Conservation (phyloP, 768 basidiomycete genomes). For the Tephrocybe rancida region DNA sequence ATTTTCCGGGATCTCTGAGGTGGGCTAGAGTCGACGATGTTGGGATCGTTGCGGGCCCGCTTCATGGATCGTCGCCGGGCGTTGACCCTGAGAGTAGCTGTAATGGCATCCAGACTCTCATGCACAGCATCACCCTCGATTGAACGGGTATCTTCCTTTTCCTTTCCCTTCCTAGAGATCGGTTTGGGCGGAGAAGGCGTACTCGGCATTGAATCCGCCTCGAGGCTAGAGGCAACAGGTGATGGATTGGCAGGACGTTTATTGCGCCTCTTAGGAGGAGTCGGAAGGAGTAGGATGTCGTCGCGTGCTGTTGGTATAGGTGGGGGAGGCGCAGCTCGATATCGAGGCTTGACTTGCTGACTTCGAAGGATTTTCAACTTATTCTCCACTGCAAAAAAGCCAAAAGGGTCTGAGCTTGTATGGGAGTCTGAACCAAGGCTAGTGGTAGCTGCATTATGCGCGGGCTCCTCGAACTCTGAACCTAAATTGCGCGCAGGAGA, state of each 20-base stretch:
- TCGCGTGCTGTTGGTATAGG: constrained; percentile 17
- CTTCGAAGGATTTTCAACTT: constrained; percentile 40
- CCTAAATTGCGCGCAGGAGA: constrained; percentile 6
- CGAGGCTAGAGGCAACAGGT: constrained; percentile 23
- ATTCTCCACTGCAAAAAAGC: constrained; percentile 56
- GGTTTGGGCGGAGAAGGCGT: constrained; percentile 41
- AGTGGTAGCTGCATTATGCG: constrained; percentile 1
- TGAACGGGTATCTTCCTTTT: not conserved
- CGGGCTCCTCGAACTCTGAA: constrained; percentile 1
- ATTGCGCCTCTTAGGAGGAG: constrained; percentile 34
- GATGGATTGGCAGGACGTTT: constrained; percentile 28
- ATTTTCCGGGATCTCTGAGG: no score
- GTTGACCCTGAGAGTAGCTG: no score
- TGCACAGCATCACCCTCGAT: not conserved
- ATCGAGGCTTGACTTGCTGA: constrained; percentile 6
- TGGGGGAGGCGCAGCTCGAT: constrained; percentile 16
- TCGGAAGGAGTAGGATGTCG: constrained; percentile 28
- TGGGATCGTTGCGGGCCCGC: no score
- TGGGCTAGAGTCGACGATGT: no score
- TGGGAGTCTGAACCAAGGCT: constrained; percentile 15
- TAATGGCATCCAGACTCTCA: not conserved
- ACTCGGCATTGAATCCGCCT: constrained; percentile 30
- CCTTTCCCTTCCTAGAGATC: constrained; percentile 11
- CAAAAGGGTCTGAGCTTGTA: constrained; percentile 53
- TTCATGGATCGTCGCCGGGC: no score